Evolutionary conservation across 1,284 basidiomycete genomes (phyloP).

Genomic region (Rhodotorula sp.): DNA sequence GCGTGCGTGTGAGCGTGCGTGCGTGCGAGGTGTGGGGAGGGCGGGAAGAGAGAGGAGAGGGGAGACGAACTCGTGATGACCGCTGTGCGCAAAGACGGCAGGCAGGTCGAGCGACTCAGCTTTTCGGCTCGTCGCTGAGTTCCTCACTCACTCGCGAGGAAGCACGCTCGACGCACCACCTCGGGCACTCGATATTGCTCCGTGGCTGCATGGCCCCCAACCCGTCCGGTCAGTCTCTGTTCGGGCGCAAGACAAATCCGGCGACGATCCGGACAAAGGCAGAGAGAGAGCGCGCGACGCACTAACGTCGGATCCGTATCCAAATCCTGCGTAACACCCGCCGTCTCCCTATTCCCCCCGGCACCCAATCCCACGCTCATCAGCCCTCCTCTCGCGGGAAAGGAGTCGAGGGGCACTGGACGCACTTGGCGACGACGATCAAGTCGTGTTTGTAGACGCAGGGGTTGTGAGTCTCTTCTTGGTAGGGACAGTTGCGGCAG

Average conservation of each 20-base stretch:
- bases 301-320: constrained; percentile 88
- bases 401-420: constrained; percentile 37
- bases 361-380: background rate
- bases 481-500: constrained; percentile 87
- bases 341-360: constrained; percentile 67
- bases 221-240: no score
- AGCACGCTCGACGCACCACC: constrained; percentile 43
- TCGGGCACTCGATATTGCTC: constrained; percentile 51
- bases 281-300: constrained; percentile 36
- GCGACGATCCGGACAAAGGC: no score
- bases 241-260: no score
- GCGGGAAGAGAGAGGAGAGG: background rate
- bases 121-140: no score
- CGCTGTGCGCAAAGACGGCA: constrained; percentile 12
- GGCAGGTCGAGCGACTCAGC: background rate
- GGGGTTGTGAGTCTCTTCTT: constrained; percentile 79
- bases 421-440: constrained; percentile 87
- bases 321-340: constrained; percentile 85
- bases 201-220: constrained; percentile 39
- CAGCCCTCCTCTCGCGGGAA: background rate
- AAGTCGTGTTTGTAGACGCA: constrained; percentile 93
- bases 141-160: background rate
- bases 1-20: background rate
- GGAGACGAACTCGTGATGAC: constrained; percentile 48
- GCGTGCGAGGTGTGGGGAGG: background rate